These are phyloP conservation scores for Gomphus bonarii DNA, from an alignment of 1,284 basidiomycete genomes.

Conservation along the genomic window DNA sequence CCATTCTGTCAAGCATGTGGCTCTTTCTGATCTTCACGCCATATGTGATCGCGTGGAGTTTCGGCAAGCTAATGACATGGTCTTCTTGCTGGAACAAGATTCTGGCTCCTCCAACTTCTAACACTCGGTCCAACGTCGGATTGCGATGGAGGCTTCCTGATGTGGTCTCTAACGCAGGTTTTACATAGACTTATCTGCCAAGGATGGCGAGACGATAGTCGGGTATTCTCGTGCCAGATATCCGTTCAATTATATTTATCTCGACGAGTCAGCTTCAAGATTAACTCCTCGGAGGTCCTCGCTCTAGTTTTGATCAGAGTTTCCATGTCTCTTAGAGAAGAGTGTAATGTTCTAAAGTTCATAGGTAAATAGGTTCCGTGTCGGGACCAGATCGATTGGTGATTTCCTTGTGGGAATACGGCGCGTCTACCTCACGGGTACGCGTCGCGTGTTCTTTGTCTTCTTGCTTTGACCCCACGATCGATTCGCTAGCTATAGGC, in stretches of 20 bases:
- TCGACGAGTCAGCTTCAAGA: not conserved
- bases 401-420: not conserved
- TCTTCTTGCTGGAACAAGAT: not conserved
- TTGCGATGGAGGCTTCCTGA: not conserved
- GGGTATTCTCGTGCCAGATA: not conserved
- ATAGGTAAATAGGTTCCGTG: not conserved
- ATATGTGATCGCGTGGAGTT: not conserved
- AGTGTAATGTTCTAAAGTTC: not conserved
- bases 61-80: not conserved
- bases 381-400: not conserved
- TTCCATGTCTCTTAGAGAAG: not conserved
- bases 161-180: not conserved
- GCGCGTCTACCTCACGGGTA: constrained; percentile 2
- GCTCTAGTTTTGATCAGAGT: not conserved
- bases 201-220: not conserved
- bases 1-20: not conserved
- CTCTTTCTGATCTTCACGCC: not conserved
- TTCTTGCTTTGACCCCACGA: constrained; percentile 7
- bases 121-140: not conserved
- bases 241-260: not conserved
- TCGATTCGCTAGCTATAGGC: constrained; percentile 10
- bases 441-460: constrained; percentile 5
- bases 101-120: not conserved
- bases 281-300: not conserved
- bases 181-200: not conserved